Conservation (phyloP, 106 monocot genomes). For the Platanthera guangdongensis region DNA sequence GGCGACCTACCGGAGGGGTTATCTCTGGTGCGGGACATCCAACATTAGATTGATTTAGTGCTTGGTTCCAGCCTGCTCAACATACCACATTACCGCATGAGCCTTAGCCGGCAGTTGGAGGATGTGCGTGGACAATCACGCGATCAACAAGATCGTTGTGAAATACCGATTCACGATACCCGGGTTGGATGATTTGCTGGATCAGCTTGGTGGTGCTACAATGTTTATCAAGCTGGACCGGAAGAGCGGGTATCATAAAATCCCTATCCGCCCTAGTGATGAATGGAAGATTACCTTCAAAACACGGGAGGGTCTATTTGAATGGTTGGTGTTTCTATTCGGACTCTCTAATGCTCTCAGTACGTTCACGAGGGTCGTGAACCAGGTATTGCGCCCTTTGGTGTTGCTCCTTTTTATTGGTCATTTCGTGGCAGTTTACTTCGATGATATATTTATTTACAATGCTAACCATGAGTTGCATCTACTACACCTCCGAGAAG, state of each 20-base stretch:
- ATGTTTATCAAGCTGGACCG: too few species aligned
- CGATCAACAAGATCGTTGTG: too few species aligned
- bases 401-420: neutral
- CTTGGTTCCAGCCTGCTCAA: neutral
- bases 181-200: too few species aligned
- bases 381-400: neutral
- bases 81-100: neutral
- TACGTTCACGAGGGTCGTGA: neutral
- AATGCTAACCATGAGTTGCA: neutral
- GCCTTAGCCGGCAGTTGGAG: neutral
- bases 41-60: neutral
- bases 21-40: conserved; percentile 7
- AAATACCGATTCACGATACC: too few species aligned
- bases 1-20: neutral
- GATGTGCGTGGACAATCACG: too few species aligned
- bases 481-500: neutral
- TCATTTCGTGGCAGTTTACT: neutral
- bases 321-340: neutral
- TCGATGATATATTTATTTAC: neutral
- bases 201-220: too few species aligned
- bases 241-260: too few species aligned
- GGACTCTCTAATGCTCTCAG: neutral
- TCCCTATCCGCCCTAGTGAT: neutral
- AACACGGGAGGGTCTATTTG: neutral
- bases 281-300: neutral